Evolutionary conservation across 768 basidiomycete species (phyloP).

Genomic region (Boletales sp.): DNA sequence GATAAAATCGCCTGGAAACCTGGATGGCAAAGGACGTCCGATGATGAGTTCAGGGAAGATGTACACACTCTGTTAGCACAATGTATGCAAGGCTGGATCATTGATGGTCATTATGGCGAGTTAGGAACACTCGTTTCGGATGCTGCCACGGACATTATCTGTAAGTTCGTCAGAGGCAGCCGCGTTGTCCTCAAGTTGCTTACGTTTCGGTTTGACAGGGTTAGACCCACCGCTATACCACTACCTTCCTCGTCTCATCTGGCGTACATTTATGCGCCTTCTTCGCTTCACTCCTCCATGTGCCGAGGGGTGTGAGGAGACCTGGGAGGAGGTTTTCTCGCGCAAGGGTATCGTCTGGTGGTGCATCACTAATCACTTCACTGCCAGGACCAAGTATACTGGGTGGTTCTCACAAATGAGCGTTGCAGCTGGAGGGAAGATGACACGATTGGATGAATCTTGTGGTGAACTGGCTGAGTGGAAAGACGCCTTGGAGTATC

Average conservation of each 20-base stretch:
- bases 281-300: conserved; percentile 38
- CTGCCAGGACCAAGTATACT: conserved; percentile 11
- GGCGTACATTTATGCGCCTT: conserved; percentile 48
- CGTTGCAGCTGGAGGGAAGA: conserved; percentile 33
- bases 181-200: background rate
- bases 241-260: conserved; percentile 58
- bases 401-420: conserved; percentile 15
- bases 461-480: conserved; percentile 40
- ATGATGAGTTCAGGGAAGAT: conserved; percentile 21
- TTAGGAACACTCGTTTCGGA: conserved; percentile 35
- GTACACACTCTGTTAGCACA: conserved; percentile 23
- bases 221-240: conserved; percentile 59
- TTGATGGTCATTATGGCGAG: conserved; percentile 45
- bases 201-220: conserved; percentile 39
- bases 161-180: conserved; percentile 30
- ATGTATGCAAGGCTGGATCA: conserved; percentile 45
- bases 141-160: conserved; percentile 49
- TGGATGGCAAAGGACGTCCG: conserved; percentile 38
- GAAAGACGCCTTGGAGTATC: conserved; percentile 23
- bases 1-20: conserved; percentile 50
- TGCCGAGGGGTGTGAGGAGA: conserved; percentile 48
- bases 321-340: conserved; percentile 39
- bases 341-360: conserved; percentile 47
- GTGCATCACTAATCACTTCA: conserved; percentile 43
- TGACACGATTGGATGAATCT: conserved; percentile 53